These are phyloP conservation scores for Dysphania ambrosioides DNA, from an alignment of 148 eudicot genomes.

Conservation along the genomic window DNA sequence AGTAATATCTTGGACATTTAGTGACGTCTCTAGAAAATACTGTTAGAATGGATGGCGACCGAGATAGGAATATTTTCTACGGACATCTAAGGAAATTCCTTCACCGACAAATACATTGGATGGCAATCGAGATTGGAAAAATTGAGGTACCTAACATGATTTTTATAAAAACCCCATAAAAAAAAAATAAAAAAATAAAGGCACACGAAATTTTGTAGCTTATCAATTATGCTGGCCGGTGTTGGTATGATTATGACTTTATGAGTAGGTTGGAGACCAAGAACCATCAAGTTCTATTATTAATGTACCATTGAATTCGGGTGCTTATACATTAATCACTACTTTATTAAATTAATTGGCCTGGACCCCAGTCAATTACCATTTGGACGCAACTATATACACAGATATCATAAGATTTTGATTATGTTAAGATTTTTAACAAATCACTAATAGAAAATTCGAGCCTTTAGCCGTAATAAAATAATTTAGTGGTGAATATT, in stretches of 20 bases:
- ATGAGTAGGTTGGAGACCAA: conserved; percentile 1
- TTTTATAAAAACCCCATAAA: background rate
- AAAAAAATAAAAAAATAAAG: background rate
- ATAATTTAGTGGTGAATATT: background rate
- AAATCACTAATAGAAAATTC: too few species aligned
- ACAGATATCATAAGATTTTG: background rate
- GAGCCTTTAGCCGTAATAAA: background rate
- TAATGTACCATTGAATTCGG: background rate
- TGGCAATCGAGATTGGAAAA: background rate
- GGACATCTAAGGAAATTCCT: background rate
- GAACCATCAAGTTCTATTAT: background rate
- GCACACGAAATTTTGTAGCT: conserved; percentile 19
- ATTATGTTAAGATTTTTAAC: too few species aligned
- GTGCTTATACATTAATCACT: background rate
- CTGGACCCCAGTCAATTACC: background rate
- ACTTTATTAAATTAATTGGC: too few species aligned
- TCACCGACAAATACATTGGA: conserved; percentile 28
- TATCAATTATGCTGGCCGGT: conserved; percentile 15
- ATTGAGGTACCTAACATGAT: conserved; percentile 1
- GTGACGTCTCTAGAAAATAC: too few species aligned
- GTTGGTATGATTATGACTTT: conserved; percentile 17
- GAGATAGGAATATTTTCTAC: background rate
- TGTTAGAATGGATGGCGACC: too few species aligned
- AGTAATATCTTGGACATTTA: too few species aligned
- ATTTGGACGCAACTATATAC: background rate